phyloP scores from a whole-genome alignment of 345 rosid species.

The Lepidium sativum region DNA sequence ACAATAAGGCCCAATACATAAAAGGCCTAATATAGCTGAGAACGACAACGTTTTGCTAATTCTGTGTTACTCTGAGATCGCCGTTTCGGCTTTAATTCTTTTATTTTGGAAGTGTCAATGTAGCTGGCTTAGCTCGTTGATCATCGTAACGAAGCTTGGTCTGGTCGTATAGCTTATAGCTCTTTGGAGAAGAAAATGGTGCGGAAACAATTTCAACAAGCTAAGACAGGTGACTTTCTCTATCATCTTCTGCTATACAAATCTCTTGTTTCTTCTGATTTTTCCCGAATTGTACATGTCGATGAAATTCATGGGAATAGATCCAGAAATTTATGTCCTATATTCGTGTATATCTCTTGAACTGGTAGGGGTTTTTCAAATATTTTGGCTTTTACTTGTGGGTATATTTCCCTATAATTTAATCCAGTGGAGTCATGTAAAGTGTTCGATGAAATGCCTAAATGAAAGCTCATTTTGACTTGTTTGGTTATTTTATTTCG shows the following conservation, averaged over 20 bases:
- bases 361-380: not conserved
- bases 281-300: not conserved
- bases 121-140: conserved; percentile 7
- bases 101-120: not conserved
- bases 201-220: conserved; percentile 45
- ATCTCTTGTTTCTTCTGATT: not conserved
- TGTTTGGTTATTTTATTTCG: not conserved
- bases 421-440: not conserved
- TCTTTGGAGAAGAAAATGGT: conserved; percentile 37
- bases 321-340: not conserved
- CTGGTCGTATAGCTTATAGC: not conserved
- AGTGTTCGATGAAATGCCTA: conserved; percentile 26
- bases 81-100: not conserved
- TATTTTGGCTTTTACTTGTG: not conserved
- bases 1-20: no score
- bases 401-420: no score
- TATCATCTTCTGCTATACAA: not conserved
- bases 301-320: not conserved
- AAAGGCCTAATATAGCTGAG: no score
- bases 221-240: conserved; percentile 46
- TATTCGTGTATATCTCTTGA: not conserved
- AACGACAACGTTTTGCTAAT: no score
- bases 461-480: not conserved
- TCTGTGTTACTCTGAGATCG: not conserved
- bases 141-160: conserved; percentile 1